Base-by-base conservation (phyloP, 257 asterid species). In the Apocynum venetum region DNA sequence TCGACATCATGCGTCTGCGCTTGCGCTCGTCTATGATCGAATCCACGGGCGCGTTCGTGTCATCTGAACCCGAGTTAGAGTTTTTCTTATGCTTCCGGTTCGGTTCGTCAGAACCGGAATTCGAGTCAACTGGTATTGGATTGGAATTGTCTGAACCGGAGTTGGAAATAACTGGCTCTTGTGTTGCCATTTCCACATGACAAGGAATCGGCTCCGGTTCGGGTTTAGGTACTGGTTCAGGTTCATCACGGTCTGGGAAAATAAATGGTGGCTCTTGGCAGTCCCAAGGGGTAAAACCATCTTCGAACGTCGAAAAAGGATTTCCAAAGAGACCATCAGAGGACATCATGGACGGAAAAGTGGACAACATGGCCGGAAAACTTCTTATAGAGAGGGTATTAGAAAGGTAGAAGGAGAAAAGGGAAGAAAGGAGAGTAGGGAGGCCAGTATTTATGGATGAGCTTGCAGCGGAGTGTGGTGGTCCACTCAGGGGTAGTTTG, bases 1-100 rank as follows among this genome's bases (percentile, higher is more conserved):
- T 94, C 79, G 97, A 92, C 78, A 88, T 38, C 97, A 87, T 94
- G 2, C 98, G 93, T 76, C 90, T 82, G 13, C 81, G 88, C 89
- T 92, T 92, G 40, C 92, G 84, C 60, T 94, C 97, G 74, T 91
- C 97, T 14, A 75, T 31, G 40, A 65, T 57, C 35, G 82, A 74
- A 65, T 53, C 73, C 41, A 35, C 65, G 11, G 76, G 69, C 73
- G 82, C 85, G 83, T 74, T 80, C 25, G 53, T 25, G 15, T 80
- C 83, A n/a, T 81, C 84, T 0, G 86, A 80, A 72, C 83, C 85
- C 74, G 91, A 57, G 43, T 14, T 71, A 20, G 55, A 8, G 6
- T 51, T 74, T 1, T 72, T 76, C 7, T 47, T 38, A 8, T 40
- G 75, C 13, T 75, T 81, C 64, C 65, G 88, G 59, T 43, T 77